Evolutionary conservation across 257 asterid genomes (phyloP).

Genomic region (Verbena officinalis): DNA sequence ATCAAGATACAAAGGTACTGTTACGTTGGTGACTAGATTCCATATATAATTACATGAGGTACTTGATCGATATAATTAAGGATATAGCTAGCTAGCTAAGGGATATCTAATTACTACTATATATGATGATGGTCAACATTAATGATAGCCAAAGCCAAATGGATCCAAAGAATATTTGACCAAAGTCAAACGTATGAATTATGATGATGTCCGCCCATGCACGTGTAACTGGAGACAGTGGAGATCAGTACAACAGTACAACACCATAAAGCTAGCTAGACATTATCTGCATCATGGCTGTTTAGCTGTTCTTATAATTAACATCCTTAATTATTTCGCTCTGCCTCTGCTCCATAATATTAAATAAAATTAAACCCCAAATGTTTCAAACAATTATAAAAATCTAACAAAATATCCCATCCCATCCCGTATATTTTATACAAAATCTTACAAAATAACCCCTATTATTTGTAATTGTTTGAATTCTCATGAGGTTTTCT

Average conservation of each 20-base stretch:
- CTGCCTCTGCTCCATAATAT: too few species aligned
- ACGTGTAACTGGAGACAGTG: not conserved
- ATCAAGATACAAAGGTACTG: not conserved
- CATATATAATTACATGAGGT: not conserved
- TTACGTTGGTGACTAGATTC: too few species aligned
- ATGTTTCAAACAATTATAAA: too few species aligned
- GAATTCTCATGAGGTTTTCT: too few species aligned
- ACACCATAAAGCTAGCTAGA: not conserved
- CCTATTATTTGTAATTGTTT: too few species aligned
- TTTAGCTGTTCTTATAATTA: too few species aligned
- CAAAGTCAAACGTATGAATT: not conserved
- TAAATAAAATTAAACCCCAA: too few species aligned
- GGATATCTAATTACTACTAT: not conserved
- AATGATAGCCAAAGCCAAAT: not conserved
- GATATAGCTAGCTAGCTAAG: not conserved
- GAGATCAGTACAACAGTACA: too few species aligned
- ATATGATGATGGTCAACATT: not conserved
- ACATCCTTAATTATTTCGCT: too few species aligned
- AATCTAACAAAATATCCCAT: too few species aligned
- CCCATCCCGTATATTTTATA: too few species aligned
- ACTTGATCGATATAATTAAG: not conserved
- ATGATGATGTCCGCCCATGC: not conserved
- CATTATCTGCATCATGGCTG: not conserved
- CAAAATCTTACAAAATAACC: too few species aligned
- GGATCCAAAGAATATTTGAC: slow-evolving; percentile 1